Conservation (phyloP, 2,329 filamentous ascomycete species). For the Calonectria pteridis region DNA sequence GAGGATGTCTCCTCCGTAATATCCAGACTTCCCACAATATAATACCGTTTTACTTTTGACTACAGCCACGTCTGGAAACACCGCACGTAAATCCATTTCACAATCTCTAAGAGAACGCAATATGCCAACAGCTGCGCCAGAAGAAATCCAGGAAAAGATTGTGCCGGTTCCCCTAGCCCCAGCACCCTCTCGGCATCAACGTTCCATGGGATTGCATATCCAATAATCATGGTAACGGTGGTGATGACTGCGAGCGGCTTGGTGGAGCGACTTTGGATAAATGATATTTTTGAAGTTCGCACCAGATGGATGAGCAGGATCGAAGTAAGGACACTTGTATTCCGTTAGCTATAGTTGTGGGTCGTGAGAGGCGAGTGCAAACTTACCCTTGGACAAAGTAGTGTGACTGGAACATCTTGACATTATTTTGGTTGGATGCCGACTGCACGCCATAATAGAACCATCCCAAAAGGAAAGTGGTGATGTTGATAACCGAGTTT, state of each 20-base stretch:
- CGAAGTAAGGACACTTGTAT: neutral
- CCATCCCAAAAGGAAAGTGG: constrained; percentile 3
- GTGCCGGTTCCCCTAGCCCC: neutral
- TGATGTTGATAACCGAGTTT: constrained; percentile 23
- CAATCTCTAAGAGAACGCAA: neutral
- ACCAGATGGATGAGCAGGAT: neutral
- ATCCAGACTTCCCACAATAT: neutral
- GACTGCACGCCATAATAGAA: neutral
- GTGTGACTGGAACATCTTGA: constrained; percentile 11
- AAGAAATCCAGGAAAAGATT: constrained; percentile 3
- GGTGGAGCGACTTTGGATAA: neutral
- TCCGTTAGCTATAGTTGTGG: neutral
- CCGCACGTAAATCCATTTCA: neutral
- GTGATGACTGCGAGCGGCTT: neutral
- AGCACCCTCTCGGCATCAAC: neutral
- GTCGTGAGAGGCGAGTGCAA: neutral
- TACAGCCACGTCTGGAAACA: constrained; percentile 5
- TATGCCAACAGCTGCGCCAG: neutral
- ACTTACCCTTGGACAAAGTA: constrained; percentile 13
- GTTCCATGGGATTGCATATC: constrained; percentile 6
- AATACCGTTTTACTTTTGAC: neutral
- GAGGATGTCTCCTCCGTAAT: neutral
- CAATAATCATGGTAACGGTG: neutral
- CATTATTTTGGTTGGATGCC: neutral
- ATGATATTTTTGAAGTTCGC: neutral